Conservation (phyloP, 2,329 filamentous ascomycete genomes). For the Colletotrichum aenigma region DNA sequence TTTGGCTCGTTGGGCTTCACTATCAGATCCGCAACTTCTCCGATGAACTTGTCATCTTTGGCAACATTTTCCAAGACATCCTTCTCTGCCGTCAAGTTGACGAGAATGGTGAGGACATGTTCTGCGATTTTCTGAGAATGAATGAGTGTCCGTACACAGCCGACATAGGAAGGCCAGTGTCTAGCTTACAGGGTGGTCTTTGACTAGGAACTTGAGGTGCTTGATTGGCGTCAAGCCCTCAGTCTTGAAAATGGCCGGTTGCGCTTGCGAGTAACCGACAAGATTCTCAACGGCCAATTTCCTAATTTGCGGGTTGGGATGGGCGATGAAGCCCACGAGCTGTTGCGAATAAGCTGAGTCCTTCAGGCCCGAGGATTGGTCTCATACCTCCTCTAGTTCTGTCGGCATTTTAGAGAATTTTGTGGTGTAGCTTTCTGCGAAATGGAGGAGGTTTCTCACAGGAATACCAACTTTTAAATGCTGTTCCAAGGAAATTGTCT, state of each 20-base stretch:
- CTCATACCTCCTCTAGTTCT: constrained; percentile 74
- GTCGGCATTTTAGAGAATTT: constrained; percentile 64
- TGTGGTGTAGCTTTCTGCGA: background rate
- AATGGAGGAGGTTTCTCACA: background rate
- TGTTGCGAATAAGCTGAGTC: constrained; percentile 38
- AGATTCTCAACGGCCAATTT: constrained; percentile 85
- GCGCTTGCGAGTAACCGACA: constrained; percentile 76
- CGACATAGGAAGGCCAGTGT: background rate
- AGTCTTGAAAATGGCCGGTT: constrained; percentile 84
- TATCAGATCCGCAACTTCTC: constrained; percentile 73
- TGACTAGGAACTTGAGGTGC: constrained; percentile 84
- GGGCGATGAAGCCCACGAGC: constrained; percentile 92
- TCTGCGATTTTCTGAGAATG: constrained; percentile 78
- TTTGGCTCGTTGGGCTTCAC: constrained; percentile 79
- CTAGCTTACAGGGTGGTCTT: constrained; percentile 76
- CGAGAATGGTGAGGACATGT: constrained; percentile 87
- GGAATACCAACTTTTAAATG: background rate
- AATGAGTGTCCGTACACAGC: background rate
- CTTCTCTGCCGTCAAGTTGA: constrained; percentile 81
- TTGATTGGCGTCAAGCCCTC: constrained; percentile 79
- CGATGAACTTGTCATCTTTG: constrained; percentile 81
- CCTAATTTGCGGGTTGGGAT: constrained; percentile 90
- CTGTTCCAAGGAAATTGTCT: constrained; percentile 6
- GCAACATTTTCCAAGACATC: constrained; percentile 77
- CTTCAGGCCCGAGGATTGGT: background rate